Conservation (phyloP, 2,329 filamentous ascomycete genomes). For the Myotisia sp. region DNA sequence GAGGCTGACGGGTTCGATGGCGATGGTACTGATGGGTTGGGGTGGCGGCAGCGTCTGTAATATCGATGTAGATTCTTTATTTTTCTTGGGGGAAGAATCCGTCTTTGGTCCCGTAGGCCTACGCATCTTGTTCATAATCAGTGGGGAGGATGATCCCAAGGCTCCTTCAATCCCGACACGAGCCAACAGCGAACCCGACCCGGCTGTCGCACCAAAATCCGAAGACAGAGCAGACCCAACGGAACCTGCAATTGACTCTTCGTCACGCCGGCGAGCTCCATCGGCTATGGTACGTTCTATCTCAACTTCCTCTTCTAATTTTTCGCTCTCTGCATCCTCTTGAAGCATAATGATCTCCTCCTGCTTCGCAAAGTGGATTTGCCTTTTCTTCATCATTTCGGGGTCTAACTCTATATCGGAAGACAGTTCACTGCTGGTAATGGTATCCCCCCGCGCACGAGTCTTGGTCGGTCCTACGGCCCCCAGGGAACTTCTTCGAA, state of each 20-base stretch:
- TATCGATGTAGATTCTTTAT: conserved; percentile 31
- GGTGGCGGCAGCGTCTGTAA: conserved; percentile 46
- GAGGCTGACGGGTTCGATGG: conserved; percentile 39
- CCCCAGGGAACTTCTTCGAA: conserved; percentile 43
- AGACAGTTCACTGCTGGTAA: conserved; percentile 52
- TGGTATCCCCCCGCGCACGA: conserved; percentile 45
- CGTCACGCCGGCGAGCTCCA: conserved; percentile 21
- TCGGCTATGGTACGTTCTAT: conserved; percentile 20
- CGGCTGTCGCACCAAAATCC: conserved; percentile 41
- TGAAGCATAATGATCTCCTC: conserved; percentile 23
- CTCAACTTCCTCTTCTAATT: conserved; percentile 18
- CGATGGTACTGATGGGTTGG: conserved; percentile 45
- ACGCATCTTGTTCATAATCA: conserved; percentile 29
- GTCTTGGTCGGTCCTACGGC: conserved; percentile 40
- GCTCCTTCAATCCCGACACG: conserved; percentile 32
- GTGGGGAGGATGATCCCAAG: conserved; percentile 38
- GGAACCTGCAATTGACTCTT: conserved; percentile 36
- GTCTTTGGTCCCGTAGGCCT: conserved; percentile 14
- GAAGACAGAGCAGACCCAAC: conserved; percentile 37
- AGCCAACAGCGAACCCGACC: conserved; percentile 44
- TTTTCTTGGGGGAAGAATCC: conserved; percentile 39
- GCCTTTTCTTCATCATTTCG: conserved; percentile 38
- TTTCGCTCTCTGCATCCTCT: conserved; percentile 11
- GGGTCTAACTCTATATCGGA: conserved; percentile 49
- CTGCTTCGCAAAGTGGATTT: conserved; percentile 34